These are phyloP conservation scores for Stipa capillata DNA, from an alignment of 176 grass and related monocot genomes.

Conservation along the genomic window DNA sequence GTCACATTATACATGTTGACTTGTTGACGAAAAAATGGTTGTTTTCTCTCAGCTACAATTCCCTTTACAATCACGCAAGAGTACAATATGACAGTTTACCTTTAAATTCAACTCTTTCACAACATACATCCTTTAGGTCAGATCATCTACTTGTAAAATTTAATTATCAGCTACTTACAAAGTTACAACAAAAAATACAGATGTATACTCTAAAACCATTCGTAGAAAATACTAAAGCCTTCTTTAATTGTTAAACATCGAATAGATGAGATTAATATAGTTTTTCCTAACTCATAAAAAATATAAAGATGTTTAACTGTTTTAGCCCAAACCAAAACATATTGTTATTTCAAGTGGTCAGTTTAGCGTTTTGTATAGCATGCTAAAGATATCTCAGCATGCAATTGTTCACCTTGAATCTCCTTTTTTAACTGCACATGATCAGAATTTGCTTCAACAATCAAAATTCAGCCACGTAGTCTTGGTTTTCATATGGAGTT, in stretches of 20 bases:
- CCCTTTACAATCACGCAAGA: neutral
- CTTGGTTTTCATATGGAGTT: neutral
- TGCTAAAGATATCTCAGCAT: too few species aligned
- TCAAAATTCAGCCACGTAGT: neutral
- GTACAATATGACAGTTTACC: neutral
- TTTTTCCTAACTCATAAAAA: neutral
- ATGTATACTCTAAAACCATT: neutral
- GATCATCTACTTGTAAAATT: too few species aligned
- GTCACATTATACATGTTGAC: neutral
- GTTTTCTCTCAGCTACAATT: too few species aligned
- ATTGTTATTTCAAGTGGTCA: neutral
- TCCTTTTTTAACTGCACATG: neutral
- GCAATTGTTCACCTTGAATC: neutral
- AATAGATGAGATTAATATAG: neutral
- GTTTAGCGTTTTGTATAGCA: neutral
- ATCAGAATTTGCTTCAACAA: neutral
- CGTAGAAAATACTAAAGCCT: neutral
- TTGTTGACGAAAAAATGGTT: neutral
- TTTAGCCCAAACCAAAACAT: neutral
- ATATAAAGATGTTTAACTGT: neutral
- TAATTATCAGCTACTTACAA: neutral
- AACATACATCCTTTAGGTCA: too few species aligned
- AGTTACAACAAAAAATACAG: neutral
- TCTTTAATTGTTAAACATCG: neutral
- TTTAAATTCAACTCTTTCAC: too few species aligned